Conservation (phyloP, 306 rosid genomes). For the Dalbergia cochinchinensis region DNA sequence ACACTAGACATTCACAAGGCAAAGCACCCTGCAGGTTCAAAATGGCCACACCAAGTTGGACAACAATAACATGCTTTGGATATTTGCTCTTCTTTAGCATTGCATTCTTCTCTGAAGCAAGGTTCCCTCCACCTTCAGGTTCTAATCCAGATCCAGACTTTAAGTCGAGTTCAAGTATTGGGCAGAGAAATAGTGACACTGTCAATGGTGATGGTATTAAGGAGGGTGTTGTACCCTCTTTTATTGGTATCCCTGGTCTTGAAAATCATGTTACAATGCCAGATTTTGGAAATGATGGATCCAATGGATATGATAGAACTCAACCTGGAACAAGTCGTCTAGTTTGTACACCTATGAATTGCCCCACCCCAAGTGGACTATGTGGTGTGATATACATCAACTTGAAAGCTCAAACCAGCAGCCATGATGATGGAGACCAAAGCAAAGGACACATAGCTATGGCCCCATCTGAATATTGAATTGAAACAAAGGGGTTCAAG, state of each 20-base stretch:
- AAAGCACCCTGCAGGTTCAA: not conserved
- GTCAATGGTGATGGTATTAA: too few species aligned
- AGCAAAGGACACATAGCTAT: not conserved
- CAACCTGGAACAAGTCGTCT: conserved; percentile 20
- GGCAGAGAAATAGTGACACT: too few species aligned
- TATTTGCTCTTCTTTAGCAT: conserved; percentile 8
- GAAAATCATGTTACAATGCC: not conserved
- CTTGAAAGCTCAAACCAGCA: not conserved
- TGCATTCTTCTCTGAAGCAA: conserved; percentile 24
- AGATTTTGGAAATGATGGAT: not conserved
- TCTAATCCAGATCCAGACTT: not conserved
- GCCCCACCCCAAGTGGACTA: conserved; percentile 21
- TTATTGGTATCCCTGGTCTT: not conserved
- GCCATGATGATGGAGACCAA: not conserved
- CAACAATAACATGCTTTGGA: not conserved
- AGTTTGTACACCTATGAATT: conserved; percentile 32
- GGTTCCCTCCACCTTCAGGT: conserved; percentile 36
- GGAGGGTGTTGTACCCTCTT: not conserved
- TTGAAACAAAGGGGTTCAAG: not conserved
- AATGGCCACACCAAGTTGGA: conserved; percentile 34
- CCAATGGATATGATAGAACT: not conserved
- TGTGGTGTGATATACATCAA: conserved; percentile 23
- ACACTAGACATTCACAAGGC: conserved; percentile 15
- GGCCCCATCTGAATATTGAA: conserved; percentile 8
- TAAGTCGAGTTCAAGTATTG: not conserved